A percentile compares a stretch with the other conserved stretches of the same genome.
phyloP scores from a whole-genome alignment of 78 protist species.

The Chrysochromulina tobinii region DNA sequence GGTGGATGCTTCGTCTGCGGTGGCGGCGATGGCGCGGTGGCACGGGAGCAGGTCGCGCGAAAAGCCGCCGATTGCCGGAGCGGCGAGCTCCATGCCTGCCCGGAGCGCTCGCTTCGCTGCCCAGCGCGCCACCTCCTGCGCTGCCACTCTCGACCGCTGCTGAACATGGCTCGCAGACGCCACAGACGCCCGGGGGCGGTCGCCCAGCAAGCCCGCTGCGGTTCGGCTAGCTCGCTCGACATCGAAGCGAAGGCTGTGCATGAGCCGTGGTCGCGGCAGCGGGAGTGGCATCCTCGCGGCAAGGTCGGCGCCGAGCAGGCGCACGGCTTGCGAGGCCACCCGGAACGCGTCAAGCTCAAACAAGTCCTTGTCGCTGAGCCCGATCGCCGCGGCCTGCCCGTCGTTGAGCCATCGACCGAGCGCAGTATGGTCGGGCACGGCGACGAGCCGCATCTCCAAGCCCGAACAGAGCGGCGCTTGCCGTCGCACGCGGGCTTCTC shows the following conservation, averaged over 20 bases:
- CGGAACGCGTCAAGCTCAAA: not conserved
- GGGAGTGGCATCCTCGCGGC: not conserved
- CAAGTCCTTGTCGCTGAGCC: not conserved
- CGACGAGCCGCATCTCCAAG: not conserved
- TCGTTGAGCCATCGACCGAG: not conserved
- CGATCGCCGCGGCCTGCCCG: not conserved
- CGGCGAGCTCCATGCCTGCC: not conserved
- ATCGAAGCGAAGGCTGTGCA: not conserved
- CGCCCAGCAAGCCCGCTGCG: too few species aligned
- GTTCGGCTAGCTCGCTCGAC: not conserved
- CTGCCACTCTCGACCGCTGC: not conserved
- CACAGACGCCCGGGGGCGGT: too few species aligned
- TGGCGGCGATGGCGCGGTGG: not conserved
- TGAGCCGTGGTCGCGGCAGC: not conserved
- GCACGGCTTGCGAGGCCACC: not conserved
- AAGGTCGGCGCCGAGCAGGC: not conserved
- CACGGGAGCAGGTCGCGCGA: conserved; percentile 20
- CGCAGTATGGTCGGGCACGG: not conserved
- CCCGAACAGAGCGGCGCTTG: not conserved
- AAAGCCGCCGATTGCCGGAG: not conserved
- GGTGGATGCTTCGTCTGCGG: too few species aligned
- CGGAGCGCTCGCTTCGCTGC: not conserved
- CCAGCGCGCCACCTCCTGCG: not conserved
- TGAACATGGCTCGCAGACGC: not conserved
- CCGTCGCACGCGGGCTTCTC: not conserved